Evolutionary conservation across 192 early-diverging fungal genomes (phyloP).

Genomic region (Mortierella antarctica): DNA sequence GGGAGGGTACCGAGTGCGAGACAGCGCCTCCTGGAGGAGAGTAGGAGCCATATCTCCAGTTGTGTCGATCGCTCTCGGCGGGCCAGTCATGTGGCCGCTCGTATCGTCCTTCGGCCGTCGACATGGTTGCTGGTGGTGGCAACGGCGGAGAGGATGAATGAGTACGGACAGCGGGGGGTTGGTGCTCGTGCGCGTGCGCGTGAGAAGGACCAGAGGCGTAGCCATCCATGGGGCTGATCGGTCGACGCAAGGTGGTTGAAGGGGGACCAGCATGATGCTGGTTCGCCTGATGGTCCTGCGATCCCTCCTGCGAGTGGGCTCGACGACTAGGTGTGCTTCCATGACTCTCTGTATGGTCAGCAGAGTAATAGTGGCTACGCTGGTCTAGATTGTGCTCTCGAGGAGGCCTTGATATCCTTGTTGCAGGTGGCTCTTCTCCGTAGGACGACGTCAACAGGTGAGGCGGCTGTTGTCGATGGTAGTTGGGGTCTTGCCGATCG

Average conservation of each 20-base stretch:
- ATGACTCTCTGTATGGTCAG: too few species aligned
- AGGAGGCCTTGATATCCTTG: neutral
- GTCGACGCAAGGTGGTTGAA: too few species aligned
- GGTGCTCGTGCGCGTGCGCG: neutral
- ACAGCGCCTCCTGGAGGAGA: conserved; percentile 6
- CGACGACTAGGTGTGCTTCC: too few species aligned
- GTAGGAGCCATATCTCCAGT: neutral
- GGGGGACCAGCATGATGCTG: too few species aligned
- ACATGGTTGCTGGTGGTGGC: neutral
- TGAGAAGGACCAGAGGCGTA: neutral
- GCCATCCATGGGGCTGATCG: neutral
- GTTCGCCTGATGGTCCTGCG: too few species aligned
- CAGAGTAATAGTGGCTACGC: neutral
- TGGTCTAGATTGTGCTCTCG: neutral
- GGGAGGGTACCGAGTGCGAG: neutral
- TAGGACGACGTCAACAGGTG: conserved; percentile 7
- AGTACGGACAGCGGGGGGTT: neutral
- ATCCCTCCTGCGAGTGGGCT: too few species aligned
- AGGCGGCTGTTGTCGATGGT: neutral
- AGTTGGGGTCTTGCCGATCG: neutral
- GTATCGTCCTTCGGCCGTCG: neutral
- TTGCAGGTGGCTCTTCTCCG: neutral
- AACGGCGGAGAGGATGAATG: neutral
- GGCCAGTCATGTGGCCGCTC: neutral
- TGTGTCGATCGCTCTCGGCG: neutral